Evolutionary conservation across 2,329 filamentous ascomycete species (phyloP), one percentile per base, ranked within the genome.

Genomic region (Colletotrichum salicis): DNA sequence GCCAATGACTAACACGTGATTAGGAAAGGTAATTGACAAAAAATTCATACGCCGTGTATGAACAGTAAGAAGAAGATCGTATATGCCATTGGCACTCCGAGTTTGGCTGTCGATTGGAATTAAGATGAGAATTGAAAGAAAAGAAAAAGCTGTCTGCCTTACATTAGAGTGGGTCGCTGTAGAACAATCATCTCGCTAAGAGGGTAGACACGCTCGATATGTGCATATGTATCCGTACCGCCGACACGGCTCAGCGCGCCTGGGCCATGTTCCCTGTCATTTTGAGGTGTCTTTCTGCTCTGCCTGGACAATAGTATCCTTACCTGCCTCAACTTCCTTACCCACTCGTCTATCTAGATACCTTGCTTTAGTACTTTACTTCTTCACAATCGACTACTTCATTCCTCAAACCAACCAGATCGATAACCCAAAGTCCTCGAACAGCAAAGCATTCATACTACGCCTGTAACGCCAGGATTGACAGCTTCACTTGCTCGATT

Each of bases 151-250:
- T 22, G 59, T 56, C 58, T 22, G n/a, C 45, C 70, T 72, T 66
- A 72, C 69, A 71, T 60, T 64, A 54, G 55, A 48, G 66, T 70
- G 55, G 58, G 69, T 64, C 48, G 66, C 55, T 72, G 31, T 72
- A 64, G 7, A 24, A 37, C 29, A n/a, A 35, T 24, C 55, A 69
- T 69, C 57, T 64, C 35, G 60, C 29, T 72, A 72, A 64, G 33
- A 52, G 70, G 55, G 29, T 55, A 1, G 15, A 12, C 41, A 19
- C 33, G 22, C 54, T 45, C 45, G 41, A 27, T 67, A 67, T 8
- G 37, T 62, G 52, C 68, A 67, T 64, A 56, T 31, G 5, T 10
- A 62, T 64, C 37, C 13, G n/a, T 10, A 22, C 5, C 13, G 27
- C 29, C 4, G 19, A 31, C 22, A 8, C 35, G 7, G 37, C 58